Conservation (phyloP, 2,329 filamentous ascomycete species). For the Apiospora arundinis region DNA sequence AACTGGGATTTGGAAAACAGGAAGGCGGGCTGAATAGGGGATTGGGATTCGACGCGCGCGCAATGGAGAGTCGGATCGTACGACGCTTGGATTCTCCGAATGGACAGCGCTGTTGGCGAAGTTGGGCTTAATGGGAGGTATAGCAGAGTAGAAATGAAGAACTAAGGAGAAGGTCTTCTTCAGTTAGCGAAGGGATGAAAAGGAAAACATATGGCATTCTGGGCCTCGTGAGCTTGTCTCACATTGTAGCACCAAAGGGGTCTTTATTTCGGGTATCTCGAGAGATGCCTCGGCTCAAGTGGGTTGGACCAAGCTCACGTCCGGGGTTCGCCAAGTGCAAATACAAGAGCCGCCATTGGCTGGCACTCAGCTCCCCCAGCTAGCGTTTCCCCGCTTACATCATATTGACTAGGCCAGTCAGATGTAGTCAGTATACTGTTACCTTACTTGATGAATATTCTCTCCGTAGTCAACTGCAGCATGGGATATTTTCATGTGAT, state of each 20-base stretch:
- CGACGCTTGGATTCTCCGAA: background rate
- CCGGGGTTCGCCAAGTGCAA: slow-evolving; percentile 14
- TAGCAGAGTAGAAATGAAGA: background rate
- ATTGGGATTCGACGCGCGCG: background rate
- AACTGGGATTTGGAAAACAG: background rate
- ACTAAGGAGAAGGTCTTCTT: background rate
- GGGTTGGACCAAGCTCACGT: slow-evolving; percentile 12
- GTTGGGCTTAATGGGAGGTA: background rate
- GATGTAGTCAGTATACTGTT: too few species aligned
- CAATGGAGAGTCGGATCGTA: background rate
- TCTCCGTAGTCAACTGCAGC: background rate
- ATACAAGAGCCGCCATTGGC: slow-evolving; percentile 12
- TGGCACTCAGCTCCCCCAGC: background rate
- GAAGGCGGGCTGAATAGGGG: background rate
- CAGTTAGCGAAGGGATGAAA: background rate
- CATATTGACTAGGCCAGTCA: background rate
- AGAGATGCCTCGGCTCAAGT: slow-evolving; percentile 14
- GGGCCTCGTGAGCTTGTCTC: background rate
- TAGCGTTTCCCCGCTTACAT: slow-evolving; percentile 17
- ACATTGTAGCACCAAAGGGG: background rate
- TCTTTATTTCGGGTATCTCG: background rate
- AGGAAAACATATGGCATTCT: background rate
- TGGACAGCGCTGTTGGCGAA: background rate
- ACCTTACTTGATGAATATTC: background rate
- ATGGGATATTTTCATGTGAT: background rate